Conservation (phyloP, 139 green algal genomes). For the Chlamydomonas schloesseri region DNA sequence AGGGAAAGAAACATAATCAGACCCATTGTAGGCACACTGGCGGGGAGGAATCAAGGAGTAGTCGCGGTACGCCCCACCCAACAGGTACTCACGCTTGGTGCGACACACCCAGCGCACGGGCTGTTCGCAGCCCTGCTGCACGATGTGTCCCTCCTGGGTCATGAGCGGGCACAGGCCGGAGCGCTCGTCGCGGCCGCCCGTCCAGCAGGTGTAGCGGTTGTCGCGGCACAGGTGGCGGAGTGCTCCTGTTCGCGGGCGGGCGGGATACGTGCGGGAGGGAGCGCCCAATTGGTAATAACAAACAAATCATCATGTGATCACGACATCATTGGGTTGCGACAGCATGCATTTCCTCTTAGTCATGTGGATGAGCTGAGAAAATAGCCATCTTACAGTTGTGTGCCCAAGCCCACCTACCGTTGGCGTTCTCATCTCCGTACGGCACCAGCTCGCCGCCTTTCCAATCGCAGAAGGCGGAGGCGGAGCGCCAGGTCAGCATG, state of each 20-base stretch:
- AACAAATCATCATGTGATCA: no score
- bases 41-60: no score
- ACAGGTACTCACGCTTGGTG: neutral
- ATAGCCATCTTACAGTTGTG: no score
- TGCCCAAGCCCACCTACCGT: no score
- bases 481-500: neutral
- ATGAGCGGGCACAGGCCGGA: conserved; percentile 6
- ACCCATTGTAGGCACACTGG: no score
- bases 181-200: neutral
- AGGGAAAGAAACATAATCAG: no score
- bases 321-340: no score
- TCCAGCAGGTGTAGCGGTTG: conserved; percentile 21
- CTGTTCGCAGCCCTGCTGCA: conserved; percentile 30
- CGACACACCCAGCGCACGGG: conserved; percentile 25
- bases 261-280: no score
- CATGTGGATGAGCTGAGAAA: no score
- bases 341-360: no score
- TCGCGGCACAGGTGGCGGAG: neutral
- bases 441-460: conserved; percentile 17
- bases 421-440: neutral
- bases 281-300: no score
- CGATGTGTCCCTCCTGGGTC: neutral
- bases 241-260: neutral
- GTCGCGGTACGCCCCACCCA: no score
- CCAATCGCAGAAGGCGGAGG: neutral